Evolutionary conservation across 371 early-diverging fungal species (phyloP).

Genomic region (Syncephalastrum racemosum): DNA sequence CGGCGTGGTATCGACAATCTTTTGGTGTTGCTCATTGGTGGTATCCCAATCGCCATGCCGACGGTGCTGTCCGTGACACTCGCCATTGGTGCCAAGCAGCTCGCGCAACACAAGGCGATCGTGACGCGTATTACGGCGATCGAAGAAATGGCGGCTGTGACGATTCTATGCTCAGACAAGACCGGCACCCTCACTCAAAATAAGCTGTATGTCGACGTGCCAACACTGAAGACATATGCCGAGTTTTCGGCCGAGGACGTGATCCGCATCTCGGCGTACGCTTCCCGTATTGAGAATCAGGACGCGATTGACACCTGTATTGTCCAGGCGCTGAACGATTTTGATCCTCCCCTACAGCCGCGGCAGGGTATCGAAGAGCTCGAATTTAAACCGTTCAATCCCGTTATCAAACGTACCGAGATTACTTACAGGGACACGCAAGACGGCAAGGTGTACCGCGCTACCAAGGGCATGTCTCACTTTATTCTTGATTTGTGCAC

Average conservation of each 20-base stretch:
- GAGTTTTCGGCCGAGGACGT: slow-evolving; percentile 55
- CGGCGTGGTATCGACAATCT: slow-evolving; percentile 72
- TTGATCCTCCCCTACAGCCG: slow-evolving; percentile 33
- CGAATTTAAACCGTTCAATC: slow-evolving; percentile 87
- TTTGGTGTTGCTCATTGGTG: slow-evolving; percentile 75
- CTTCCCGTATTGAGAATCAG: slow-evolving; percentile 68
- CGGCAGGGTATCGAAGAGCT: slow-evolving; percentile 66
- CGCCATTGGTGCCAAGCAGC: slow-evolving; percentile 90
- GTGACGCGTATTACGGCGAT: slow-evolving; percentile 85
- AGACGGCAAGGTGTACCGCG: slow-evolving; percentile 62
- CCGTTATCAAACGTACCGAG: slow-evolving; percentile 85
- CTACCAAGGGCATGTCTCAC: slow-evolving; percentile 77
- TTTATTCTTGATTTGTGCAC: slow-evolving; percentile 69
- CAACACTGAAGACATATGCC: slow-evolving; percentile 62
- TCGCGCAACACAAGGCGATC: slow-evolving; percentile 93
- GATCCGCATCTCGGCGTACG: slow-evolving; percentile 65
- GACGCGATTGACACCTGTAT: slow-evolving; percentile 78
- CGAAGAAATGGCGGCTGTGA: slow-evolving; percentile 93
- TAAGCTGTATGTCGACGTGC: slow-evolving; percentile 76
- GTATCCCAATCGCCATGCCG: slow-evolving; percentile 80
- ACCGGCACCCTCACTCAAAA: slow-evolving; percentile 95
- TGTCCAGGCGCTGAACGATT: slow-evolving; percentile 62
- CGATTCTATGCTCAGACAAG: slow-evolving; percentile 94
- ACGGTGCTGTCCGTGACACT: slow-evolving; percentile 90
- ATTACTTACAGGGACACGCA: slow-evolving; percentile 64